Conservation (phyloP, 192 early-diverging fungal genomes). For the Coemansia sp. region DNA sequence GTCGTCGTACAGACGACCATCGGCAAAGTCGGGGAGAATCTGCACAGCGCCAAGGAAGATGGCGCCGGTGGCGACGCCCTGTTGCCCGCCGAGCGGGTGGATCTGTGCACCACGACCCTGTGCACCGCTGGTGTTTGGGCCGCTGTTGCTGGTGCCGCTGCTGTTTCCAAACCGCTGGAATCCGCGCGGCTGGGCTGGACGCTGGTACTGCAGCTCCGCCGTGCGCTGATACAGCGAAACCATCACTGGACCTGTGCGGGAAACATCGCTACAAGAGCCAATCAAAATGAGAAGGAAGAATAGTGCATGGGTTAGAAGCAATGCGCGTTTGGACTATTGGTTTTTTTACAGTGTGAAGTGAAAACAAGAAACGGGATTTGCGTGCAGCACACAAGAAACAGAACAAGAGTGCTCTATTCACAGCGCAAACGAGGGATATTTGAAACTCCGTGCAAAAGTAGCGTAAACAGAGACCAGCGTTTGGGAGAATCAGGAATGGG, state of each 20-base stretch:
- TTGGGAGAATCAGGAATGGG: background rate
- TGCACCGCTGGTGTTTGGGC: background rate
- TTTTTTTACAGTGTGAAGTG: constrained; percentile 1
- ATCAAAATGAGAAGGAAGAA: background rate
- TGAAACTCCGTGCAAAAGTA: background rate
- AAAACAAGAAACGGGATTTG: background rate
- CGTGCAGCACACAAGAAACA: constrained; percentile 1
- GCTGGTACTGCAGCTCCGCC: constrained; percentile 52
- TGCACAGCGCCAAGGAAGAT: constrained; percentile 55
- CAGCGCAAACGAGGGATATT: background rate
- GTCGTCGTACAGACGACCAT: constrained; percentile 63
- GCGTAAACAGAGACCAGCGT: background rate
- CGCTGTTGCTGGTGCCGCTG: constrained; percentile 15
- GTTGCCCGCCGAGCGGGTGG: constrained; percentile 34
- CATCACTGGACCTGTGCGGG: constrained; percentile 53
- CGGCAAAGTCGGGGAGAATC: constrained; percentile 56
- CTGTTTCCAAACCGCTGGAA: constrained; percentile 50
- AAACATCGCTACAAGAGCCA: constrained; percentile 44
- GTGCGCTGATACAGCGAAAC: constrained; percentile 58
- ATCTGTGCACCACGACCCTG: constrained; percentile 34
- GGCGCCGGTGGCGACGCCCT: constrained; percentile 43
- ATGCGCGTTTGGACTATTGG: background rate
- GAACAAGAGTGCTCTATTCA: background rate
- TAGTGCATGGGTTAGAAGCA: background rate
- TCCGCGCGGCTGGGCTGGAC: constrained; percentile 47